Percentiles rank a stretch among this genome's conserved stretches.
Conservation (phyloP, 257 asterid species). For the Voacanga thouarsii region DNA sequence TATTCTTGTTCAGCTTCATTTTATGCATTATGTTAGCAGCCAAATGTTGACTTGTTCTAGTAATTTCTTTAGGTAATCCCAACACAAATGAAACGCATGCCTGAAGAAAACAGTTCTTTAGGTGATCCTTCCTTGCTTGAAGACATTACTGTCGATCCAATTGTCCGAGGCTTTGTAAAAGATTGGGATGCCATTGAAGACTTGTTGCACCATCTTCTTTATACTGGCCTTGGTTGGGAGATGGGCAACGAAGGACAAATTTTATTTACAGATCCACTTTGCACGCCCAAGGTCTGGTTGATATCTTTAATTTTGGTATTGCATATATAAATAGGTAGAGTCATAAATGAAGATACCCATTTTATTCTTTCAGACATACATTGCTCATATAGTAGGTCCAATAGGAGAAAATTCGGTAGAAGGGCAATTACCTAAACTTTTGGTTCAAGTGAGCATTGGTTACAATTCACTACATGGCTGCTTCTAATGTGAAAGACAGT, state of each 20-base stretch:
- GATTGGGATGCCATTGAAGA: constrained; percentile 99
- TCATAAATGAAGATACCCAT: background rate
- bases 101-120: constrained; percentile 48
- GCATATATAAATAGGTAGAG: background rate
- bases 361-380: background rate
- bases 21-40: background rate
- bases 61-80: constrained; percentile 58
- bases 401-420: background rate
- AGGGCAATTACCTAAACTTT: background rate
- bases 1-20: background rate
- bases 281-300: constrained; percentile 75
- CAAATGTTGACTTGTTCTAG: constrained; percentile 4
- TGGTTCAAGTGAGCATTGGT: background rate
- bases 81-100: constrained; percentile 72
- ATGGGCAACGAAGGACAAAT: constrained; percentile 96
- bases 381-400: background rate
- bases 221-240: constrained; percentile 91
- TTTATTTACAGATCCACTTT: constrained; percentile 88
- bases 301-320: background rate
- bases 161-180: constrained; percentile 71
- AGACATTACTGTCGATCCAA: constrained; percentile 64
- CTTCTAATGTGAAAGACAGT: too few species aligned
- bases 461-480: background rate
- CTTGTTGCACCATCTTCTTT: constrained; percentile 69
- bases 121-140: constrained; percentile 56